These are phyloP conservation scores for Neofusicoccum ribis DNA, from an alignment of 2,329 filamentous ascomycete species.

Conservation along the genomic window DNA sequence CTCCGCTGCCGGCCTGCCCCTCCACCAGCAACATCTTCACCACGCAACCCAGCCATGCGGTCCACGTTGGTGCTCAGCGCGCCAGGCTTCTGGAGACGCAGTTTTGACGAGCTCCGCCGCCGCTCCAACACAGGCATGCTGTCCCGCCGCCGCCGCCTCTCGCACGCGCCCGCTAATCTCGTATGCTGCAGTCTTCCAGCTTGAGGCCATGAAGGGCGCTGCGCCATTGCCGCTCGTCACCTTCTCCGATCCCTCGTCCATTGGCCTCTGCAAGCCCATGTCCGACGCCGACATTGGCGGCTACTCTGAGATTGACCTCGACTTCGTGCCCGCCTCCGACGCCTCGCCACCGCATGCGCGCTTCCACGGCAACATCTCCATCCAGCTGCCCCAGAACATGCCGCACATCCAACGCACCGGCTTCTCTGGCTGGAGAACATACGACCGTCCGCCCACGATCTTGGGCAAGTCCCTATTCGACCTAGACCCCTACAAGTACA, in stretches of 20 bases:
- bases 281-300: conserved; percentile 85
- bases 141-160: conserved; percentile 29
- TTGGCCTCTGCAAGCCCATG: conserved; percentile 68
- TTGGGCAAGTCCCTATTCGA: conserved; percentile 88
- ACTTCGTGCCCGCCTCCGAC: conserved; percentile 56
- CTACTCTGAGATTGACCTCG: conserved; percentile 72
- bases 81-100: conserved; percentile 58
- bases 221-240: conserved; percentile 65
- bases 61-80: background rate
- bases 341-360: conserved; percentile 66
- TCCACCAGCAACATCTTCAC: background rate
- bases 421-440: conserved; percentile 87
- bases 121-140: conserved; percentile 54
- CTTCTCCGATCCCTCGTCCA: conserved; percentile 55
- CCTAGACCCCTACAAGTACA: conserved; percentile 83
- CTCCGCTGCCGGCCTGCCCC: background rate
- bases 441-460: conserved; percentile 72
- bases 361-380: conserved; percentile 88
- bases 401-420: conserved; percentile 77
- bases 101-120: conserved; percentile 59
- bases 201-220: conserved; percentile 68
- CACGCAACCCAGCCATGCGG: conserved; percentile 5
- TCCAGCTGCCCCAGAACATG: conserved; percentile 71
- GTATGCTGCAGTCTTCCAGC: conserved; percentile 58
- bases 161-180: conserved; percentile 33